A percentile compares a stretch with the other conserved stretches of the same genome.
phyloP scores from a whole-genome alignment of 768 basidiomycete species.

The Pisolithus marmoratus region DNA sequence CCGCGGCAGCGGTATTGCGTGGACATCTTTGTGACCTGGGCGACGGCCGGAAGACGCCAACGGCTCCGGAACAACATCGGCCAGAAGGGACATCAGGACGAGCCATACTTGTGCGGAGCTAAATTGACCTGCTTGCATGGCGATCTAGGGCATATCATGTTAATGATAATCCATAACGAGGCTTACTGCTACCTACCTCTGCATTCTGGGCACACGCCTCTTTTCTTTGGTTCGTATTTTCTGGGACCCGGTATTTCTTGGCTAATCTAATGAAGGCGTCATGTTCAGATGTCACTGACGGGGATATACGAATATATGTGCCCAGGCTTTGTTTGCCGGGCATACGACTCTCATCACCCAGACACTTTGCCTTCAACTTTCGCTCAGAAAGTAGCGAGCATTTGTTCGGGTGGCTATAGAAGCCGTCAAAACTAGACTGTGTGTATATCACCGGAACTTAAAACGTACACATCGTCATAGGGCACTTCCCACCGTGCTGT shows the following conservation, averaged over 20 bases:
- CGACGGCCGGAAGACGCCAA: conserved; percentile 21
- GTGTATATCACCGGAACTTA: not conserved
- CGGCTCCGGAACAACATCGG: conserved; percentile 39
- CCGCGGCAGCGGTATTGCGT: conserved; percentile 28
- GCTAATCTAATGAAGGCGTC: conserved; percentile 57
- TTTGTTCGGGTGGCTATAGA: conserved; percentile 32
- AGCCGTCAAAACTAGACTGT: not conserved
- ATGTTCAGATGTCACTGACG: conserved; percentile 20
- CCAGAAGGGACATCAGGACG: conserved; percentile 52
- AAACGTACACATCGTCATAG: conserved; percentile 71
- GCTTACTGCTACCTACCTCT: conserved; percentile 30
- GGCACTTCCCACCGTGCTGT: conserved; percentile 56
- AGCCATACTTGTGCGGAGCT: conserved; percentile 64
- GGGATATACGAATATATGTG: conserved; percentile 29
- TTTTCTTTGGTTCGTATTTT: conserved; percentile 31
- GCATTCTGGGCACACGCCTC: conserved; percentile 58
- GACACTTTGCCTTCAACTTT: conserved; percentile 41
- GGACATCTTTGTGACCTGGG: conserved; percentile 8
- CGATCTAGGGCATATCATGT: conserved; percentile 36
- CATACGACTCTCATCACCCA: conserved; percentile 51
- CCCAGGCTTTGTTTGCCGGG: conserved; percentile 57
- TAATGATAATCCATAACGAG: not conserved
- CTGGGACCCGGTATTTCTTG: conserved; percentile 47
- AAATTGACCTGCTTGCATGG: conserved; percentile 50
- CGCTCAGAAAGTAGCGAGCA: conserved; percentile 17